Conservation (phyloP, 148 eudicot species). For the Persicaria tinctoria region DNA sequence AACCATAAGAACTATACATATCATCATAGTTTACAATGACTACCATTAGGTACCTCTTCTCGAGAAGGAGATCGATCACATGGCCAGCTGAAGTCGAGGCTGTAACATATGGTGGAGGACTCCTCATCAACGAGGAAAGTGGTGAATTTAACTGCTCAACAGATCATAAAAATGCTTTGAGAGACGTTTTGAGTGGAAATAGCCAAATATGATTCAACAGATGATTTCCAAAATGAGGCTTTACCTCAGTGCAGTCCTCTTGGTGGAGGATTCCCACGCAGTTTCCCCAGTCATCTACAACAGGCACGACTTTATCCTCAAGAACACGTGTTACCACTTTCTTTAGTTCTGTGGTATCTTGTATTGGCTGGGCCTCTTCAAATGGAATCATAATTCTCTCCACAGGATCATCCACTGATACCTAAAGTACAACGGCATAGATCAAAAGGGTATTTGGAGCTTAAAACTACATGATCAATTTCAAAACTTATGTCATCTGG, state of each 20-base stretch:
- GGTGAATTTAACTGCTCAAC: constrained; percentile 49
- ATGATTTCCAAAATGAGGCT: not conserved
- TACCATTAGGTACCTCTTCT: constrained; percentile 54
- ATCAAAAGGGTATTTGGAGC: not conserved
- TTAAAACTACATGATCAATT: not conserved
- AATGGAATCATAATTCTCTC: constrained; percentile 60
- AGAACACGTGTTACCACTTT: constrained; percentile 44
- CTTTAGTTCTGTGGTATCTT: constrained; percentile 32
- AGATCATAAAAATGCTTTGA: constrained; percentile 2
- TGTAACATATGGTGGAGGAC: constrained; percentile 53
- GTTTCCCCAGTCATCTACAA: constrained; percentile 62
- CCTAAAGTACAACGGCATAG: constrained; percentile 19
- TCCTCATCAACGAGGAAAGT: constrained; percentile 48
- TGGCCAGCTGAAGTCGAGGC: constrained; percentile 49
- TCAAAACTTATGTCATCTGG: not conserved
- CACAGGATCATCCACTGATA: constrained; percentile 44
- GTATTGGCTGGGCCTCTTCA: constrained; percentile 46
- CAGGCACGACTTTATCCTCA: constrained; percentile 43
- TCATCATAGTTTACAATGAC: constrained; percentile 34
- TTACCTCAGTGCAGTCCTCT: constrained; percentile 58
- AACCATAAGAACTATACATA: constrained; percentile 28
- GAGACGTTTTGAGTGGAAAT: not conserved
- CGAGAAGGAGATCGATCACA: constrained; percentile 49
- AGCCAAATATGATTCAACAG: not conserved
- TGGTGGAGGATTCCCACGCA: constrained; percentile 58